These are phyloP conservation scores for Lentinula guzmanii DNA, from an alignment of 768 basidiomycete species.

Conservation along the genomic window DNA sequence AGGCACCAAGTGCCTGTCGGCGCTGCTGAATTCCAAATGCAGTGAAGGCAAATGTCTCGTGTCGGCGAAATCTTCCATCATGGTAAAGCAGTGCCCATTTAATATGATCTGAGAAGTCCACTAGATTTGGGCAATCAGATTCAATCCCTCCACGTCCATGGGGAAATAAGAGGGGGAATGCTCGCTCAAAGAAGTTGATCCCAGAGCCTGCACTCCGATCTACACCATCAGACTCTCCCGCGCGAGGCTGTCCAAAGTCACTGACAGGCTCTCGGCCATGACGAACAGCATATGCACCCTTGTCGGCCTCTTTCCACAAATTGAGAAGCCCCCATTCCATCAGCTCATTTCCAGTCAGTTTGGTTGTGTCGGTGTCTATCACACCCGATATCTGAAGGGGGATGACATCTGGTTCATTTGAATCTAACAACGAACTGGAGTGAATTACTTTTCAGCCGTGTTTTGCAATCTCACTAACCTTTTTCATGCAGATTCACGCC, in stretches of 20 bases:
- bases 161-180: slow-evolving; percentile 6
- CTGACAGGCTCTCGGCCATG: not conserved
- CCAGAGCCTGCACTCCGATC: slow-evolving; percentile 13
- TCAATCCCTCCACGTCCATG: slow-evolving; percentile 6
- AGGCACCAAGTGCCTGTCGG: slow-evolving; percentile 19
- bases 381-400: not conserved
- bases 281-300: slow-evolving; percentile 8
- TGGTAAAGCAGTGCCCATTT: slow-evolving; percentile 21
- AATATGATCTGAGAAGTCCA: slow-evolving; percentile 19
- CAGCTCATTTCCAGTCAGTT: not conserved
- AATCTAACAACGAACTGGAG: not conserved
- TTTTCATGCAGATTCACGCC: not conserved
- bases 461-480: not conserved
- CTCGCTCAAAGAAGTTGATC: slow-evolving; percentile 12
- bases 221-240: slow-evolving; percentile 9
- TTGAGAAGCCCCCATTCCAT: not conserved
- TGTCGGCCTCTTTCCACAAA: not conserved
- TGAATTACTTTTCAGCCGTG: not conserved
- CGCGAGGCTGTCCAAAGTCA: slow-evolving; percentile 18
- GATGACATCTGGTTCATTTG: not conserved
- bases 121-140: not conserved
- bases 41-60: slow-evolving; percentile 26
- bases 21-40: slow-evolving; percentile 25
- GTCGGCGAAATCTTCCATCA: slow-evolving; percentile 22
- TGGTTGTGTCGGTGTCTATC: not conserved